Base-by-base conservation (phyloP, 2,329 filamentous ascomycete species). In the Elsinoe australis region DNA sequence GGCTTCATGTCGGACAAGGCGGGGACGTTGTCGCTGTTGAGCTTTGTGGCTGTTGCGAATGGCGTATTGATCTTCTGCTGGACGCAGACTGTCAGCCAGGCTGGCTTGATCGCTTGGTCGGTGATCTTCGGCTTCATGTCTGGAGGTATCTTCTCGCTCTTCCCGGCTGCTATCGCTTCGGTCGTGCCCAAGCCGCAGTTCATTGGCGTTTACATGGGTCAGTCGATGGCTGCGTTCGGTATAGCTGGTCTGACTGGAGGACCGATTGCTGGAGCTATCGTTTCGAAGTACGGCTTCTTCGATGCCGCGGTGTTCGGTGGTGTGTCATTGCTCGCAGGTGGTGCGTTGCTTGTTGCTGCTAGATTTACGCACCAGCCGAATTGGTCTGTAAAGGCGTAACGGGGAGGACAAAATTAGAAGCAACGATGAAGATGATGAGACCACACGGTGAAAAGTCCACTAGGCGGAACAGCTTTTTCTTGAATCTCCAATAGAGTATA, bases 1-100 rank as follows among this genome's bases (percentile, higher is more conserved):
- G 75, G 78, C 0, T 77, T 77, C 34, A 54, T 80, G 14, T 76
- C 72, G 0, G 77, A 81, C 51, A 72, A 71, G 49, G 65, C 67
- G 22, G 77, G 78, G 0, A 66, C 71, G 0, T 49, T 80, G 15
- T 32, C 44, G 9, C 29, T 33, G 3, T 29, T 47, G 17, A 17
- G 29, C 7, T 10, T 47, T 14, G 44, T 47, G 7, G 44, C 29
- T 9, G 8, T 21, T 22, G 21, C 17, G 2, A 80, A 81, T 56
- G 62, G 71, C 51, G 58, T 72, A 51, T 62, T 68, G 1, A 67
- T 68, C 3, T 49, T 51, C 31, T 51, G 51, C 32, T 52, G 51
- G 51, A 29, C 49, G 12, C 29, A 34, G n/a, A 48, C 49, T 8
- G 31, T 21, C 18, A 39, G 41, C 2, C 17, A 34, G 4, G 39